A percentile compares a stretch with the other conserved stretches of the same genome.
Conservation (phyloP, 345 rosid species). For the Turritis glabra region DNA sequence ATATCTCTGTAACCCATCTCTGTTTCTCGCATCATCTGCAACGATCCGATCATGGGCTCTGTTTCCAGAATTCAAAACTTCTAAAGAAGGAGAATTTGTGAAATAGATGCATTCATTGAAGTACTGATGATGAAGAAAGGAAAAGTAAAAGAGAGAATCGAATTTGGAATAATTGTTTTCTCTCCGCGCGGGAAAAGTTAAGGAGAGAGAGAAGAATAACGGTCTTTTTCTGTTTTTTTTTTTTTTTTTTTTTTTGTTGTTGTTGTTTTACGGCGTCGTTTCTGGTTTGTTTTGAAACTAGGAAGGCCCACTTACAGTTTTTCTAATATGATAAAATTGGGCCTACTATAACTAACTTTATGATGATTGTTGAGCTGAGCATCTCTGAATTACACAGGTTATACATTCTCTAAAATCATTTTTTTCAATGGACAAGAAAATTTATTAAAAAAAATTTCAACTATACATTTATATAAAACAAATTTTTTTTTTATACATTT, state of each 20-base stretch:
- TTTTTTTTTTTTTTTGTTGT: neutral
- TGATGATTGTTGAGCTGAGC: neutral
- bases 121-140: neutral
- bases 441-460: no score
- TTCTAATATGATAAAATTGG: neutral
- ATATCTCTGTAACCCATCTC: constrained; percentile 19
- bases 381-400: neutral
- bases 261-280: constrained; percentile 11
- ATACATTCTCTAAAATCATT: no score
- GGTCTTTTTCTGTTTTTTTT: neutral
- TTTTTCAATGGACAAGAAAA: no score
- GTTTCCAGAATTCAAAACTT: neutral
- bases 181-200: constrained; percentile 34
- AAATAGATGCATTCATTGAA: constrained; percentile 14
- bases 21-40: no score
- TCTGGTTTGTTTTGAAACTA: neutral
- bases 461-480: no score
- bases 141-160: neutral
- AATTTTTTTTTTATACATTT: no score
- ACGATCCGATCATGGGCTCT: neutral
- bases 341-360: constrained; percentile 3
- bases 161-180: constrained; percentile 25
- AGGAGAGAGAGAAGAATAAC: constrained; percentile 11
- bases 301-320: constrained; percentile 10
- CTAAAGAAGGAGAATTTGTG: neutral